Conservation (phyloP, 768 basidiomycete genomes). For the Naganishia antarctica region DNA sequence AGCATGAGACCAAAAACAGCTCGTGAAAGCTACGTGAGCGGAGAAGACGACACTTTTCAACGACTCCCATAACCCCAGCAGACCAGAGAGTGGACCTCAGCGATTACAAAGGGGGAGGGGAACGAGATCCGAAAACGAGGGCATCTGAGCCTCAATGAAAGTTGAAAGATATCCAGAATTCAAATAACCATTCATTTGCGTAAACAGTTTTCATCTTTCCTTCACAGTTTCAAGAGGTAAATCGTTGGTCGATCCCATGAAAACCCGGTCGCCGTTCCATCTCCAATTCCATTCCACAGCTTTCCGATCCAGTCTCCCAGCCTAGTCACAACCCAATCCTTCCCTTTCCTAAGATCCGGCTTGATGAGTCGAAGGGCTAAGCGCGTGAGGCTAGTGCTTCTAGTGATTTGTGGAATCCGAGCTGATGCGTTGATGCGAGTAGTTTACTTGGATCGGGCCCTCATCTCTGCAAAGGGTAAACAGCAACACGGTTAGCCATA, state of each 20-base stretch:
- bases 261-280: neutral
- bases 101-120: neutral
- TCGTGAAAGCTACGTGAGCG: too few relatives aligned
- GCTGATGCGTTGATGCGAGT: conserved; percentile 9
- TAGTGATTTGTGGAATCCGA: neutral
- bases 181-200: conserved; percentile 16
- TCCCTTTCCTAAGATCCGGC: conserved; percentile 11
- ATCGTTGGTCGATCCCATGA: conserved; percentile 14
- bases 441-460: conserved; percentile 31
- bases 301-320: neutral
- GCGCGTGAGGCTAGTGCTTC: neutral
- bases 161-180: conserved; percentile 9
- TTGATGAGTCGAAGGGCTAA: neutral
- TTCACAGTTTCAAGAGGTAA: conserved; percentile 9
- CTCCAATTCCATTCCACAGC: conserved; percentile 16
- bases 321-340: neutral
- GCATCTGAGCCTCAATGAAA: too few relatives aligned
- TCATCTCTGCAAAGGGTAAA: conserved; percentile 25
- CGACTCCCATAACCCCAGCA: too few relatives aligned
- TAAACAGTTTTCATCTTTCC: neutral
- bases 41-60: too few relatives aligned
- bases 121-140: neutral
- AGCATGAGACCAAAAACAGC: too few relatives aligned
- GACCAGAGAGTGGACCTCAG: too few relatives aligned
- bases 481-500: neutral